Percentiles rank a stretch among this genome's conserved stretches.
These are phyloP conservation scores for Lactarius indigo DNA, from an alignment of 768 basidiomycete genomes.

Conservation along the genomic window DNA sequence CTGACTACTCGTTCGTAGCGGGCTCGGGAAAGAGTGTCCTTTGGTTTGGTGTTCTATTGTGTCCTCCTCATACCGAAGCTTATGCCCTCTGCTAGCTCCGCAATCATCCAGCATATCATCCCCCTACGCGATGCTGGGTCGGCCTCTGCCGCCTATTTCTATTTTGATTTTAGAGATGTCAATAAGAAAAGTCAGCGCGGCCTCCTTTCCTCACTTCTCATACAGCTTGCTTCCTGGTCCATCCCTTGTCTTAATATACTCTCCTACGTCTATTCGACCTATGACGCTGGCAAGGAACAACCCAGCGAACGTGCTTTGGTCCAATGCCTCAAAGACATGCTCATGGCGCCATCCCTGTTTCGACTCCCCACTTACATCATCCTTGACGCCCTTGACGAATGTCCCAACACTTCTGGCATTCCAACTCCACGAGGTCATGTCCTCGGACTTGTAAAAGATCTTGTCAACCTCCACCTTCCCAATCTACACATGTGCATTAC, in stretches of 20 bases:
- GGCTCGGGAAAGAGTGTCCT: not conserved
- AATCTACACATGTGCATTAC: not conserved
- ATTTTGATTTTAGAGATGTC: not conserved
- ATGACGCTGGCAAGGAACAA: not conserved
- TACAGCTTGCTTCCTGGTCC: not conserved
- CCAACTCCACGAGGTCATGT: not conserved
- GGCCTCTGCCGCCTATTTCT: not conserved
- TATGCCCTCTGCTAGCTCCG: not conserved
- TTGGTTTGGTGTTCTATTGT: not conserved
- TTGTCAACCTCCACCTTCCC: not conserved
- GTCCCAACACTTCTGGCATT: not conserved
- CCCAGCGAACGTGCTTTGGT: not conserved
- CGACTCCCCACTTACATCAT: not conserved
- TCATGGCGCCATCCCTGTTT: not conserved
- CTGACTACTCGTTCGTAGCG: not conserved
- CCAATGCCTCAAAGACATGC: not conserved
- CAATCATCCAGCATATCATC: not conserved
- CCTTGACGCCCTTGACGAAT: not conserved
- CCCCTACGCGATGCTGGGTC: not conserved
- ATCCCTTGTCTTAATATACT: not conserved
- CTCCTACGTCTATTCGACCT: not conserved
- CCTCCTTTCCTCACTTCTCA: not conserved
- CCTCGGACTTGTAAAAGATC: not conserved
- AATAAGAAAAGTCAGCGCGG: not conserved
- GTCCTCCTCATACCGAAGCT: not conserved